phyloP scores from a whole-genome alignment of 208 protist species.

The Leishmania tarentolae region DNA sequence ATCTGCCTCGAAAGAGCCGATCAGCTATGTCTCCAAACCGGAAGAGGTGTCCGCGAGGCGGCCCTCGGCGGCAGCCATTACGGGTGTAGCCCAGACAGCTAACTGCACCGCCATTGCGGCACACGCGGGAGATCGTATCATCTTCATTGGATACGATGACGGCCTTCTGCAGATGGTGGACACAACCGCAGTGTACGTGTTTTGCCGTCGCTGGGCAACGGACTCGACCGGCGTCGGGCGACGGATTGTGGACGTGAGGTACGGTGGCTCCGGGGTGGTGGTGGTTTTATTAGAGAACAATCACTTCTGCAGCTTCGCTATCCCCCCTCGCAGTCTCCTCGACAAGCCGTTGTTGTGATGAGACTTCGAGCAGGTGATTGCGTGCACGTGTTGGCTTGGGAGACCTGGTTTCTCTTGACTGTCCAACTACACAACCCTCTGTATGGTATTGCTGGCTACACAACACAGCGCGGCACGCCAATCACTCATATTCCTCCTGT shows the following conservation, averaged over 20 bases:
- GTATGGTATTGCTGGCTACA: neutral
- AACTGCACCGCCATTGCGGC: conserved; percentile 27
- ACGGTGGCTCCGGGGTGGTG: conserved; percentile 12
- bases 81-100: neutral
- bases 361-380: neutral
- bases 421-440: neutral
- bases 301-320: conserved; percentile 11
- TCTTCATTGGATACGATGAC: conserved; percentile 60
- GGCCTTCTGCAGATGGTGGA: conserved; percentile 84
- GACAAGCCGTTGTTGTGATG: conserved; percentile 14
- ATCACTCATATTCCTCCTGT: neutral
- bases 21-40: conserved; percentile 3
- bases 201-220: conserved; percentile 46
- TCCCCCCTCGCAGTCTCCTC: conserved; percentile 32
- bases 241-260: conserved; percentile 21
- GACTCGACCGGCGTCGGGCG: conserved; percentile 3
- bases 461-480: neutral
- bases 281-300: conserved; percentile 17
- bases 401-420: neutral
- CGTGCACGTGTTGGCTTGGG: neutral
- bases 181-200: conserved; percentile 61
- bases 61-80: neutral
- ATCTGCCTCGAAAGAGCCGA: neutral
- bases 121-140: conserved; percentile 18
- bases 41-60: neutral